Evolutionary conservation across 768 basidiomycete genomes (phyloP).

Genomic region (Candolleomyces eurysporus): DNA sequence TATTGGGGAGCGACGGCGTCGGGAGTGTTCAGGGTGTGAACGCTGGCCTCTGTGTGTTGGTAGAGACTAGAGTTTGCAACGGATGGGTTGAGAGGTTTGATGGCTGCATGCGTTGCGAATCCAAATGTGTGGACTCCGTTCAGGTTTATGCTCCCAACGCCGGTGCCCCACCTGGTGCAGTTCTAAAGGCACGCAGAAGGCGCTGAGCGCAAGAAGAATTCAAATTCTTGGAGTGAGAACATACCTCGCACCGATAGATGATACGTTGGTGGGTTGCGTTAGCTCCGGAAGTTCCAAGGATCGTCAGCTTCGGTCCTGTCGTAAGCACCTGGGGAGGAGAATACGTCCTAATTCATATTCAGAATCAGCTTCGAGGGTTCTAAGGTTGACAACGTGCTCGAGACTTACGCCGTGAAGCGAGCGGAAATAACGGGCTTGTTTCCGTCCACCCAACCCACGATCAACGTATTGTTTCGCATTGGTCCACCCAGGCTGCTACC

Average conservation of each 20-base stretch:
- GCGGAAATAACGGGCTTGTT: conserved; percentile 5
- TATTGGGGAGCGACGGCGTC: neutral
- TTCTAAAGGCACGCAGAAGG: neutral
- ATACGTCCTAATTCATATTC: neutral
- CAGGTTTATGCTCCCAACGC: conserved; percentile 7
- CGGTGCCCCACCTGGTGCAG: conserved; percentile 9
- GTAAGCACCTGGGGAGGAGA: neutral
- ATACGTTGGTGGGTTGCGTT: conserved; percentile 12
- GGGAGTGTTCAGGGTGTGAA: neutral
- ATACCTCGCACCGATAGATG: conserved; percentile 7
- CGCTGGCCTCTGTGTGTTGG: conserved; percentile 2
- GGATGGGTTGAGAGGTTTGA: conserved; percentile 5
- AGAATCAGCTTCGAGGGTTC: neutral
- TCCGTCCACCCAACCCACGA: conserved; percentile 12
- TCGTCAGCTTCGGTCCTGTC: conserved; percentile 7
- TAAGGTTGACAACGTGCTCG: neutral
- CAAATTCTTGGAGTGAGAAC: neutral
- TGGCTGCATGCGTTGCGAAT: conserved; percentile 1
- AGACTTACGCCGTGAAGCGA: conserved; percentile 4
- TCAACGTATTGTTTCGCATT: conserved; percentile 10
- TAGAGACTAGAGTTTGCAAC: conserved; percentile 1
- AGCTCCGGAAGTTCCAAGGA: conserved; percentile 7
- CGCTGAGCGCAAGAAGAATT: neutral
- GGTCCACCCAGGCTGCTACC: conserved; percentile 3
- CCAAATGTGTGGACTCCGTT: conserved; percentile 7